These are phyloP conservation scores for Ophiostoma tasmaniense DNA, from an alignment of 2,329 filamentous ascomycete species.

Conservation along the genomic window DNA sequence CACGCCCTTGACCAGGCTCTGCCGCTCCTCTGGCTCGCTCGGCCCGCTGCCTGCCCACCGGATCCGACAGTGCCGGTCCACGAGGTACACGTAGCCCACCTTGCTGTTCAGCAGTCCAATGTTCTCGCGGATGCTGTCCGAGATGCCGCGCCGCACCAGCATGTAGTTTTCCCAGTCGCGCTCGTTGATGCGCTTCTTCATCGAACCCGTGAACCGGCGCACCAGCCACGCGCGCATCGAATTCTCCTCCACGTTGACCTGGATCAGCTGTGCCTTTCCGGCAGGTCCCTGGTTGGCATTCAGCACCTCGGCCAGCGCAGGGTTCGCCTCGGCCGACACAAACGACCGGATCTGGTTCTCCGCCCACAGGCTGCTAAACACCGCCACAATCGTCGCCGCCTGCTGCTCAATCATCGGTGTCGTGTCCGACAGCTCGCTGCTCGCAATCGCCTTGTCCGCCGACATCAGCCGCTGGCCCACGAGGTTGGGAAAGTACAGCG, in stretches of 20 bases:
- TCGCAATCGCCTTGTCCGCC: constrained; percentile 32
- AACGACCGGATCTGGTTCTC: constrained; percentile 72
- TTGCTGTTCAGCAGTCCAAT: constrained; percentile 75
- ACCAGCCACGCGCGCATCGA: constrained; percentile 54
- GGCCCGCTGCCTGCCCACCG: constrained; percentile 84
- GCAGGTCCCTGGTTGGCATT: constrained; percentile 34
- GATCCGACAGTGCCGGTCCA: constrained; percentile 81
- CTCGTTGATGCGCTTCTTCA: constrained; percentile 42
- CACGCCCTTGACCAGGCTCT: constrained; percentile 57
- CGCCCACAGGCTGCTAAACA: constrained; percentile 82
- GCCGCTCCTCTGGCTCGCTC: constrained; percentile 56
- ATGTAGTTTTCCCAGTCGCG: constrained; percentile 54
- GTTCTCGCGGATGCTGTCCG: constrained; percentile 52
- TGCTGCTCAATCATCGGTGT: constrained; percentile 52
- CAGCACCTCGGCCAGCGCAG: constrained; percentile 58
- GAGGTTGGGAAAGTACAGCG: constrained; percentile 91
- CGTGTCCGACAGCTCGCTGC: constrained; percentile 63
- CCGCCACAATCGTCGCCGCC: constrained; percentile 63
- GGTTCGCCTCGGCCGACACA: constrained; percentile 55
- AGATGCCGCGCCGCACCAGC: constrained; percentile 48
- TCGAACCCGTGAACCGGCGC: constrained; percentile 44
- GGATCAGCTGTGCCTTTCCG: constrained; percentile 58
- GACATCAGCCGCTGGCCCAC: constrained; percentile 67
- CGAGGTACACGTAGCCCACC: constrained; percentile 86
- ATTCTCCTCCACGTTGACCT: constrained; percentile 84